Base-by-base conservation (phyloP, 345 rosid genomes). In the Melaleuca alternifolia region DNA sequence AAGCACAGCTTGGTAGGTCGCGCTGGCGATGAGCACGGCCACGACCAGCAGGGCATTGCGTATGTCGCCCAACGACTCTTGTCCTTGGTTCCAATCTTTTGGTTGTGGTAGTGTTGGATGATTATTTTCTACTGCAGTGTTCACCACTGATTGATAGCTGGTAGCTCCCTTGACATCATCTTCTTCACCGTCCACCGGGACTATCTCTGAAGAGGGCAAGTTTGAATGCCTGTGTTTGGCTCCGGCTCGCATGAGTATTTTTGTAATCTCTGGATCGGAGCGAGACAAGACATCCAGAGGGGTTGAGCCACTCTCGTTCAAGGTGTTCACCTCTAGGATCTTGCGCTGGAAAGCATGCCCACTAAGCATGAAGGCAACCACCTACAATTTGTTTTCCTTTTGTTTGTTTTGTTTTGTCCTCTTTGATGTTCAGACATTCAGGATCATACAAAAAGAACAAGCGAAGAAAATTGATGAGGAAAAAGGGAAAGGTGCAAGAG, bases 51-150 rank as follows among this genome's bases (percentile, higher is more conserved):
- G 77, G 77, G 23, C 0, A 4, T 0, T 5, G 77, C 44, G 44
- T 0, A 12, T 0, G 0, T 62, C 10, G 75, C 0, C 75, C 37
- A 28, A 28, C 7, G 10, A 7, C 75, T 61, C 16, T 61, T 61
- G 20, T 61, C 20, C 20, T 3, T 13, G 75, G 37, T 7, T n/a
- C 75, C 8, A 13, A 61, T 61, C 75, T 13, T 61, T 61, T 12
- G 20, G 37, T 28, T 4, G 37, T 61, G 16, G 13, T 59, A 7
- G 28, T n/a, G 37, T 4, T 13, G 71, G 75, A 0, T 12, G 71
- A 61, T 61, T 18, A 61, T 61, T 61, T 5, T 59, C 18, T 3
- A 6, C 33, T 59, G 65, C 33, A 59, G 65, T 12, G 11, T 59
- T n/a, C 16, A 7, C 5, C 12, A n/a, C 71, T 0, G 33, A 59